A percentile compares a stretch with the other conserved stretches of the same genome.
Evolutionary conservation across 257 asterid species (phyloP).

Genomic region (Nicotiana sylvestris): DNA sequence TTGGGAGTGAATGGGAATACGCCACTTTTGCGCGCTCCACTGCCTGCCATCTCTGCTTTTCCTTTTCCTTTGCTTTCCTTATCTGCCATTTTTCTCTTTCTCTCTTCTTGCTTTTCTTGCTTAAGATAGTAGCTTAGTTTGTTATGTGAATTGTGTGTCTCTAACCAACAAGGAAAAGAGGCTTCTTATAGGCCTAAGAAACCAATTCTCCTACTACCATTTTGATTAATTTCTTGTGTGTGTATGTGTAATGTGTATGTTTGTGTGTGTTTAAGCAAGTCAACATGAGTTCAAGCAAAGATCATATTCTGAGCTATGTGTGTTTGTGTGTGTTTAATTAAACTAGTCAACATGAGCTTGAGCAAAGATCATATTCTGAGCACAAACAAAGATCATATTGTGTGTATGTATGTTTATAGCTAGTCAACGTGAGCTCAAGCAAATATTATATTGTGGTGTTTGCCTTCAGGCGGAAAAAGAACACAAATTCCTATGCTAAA

Average conservation of each 20-base stretch:
- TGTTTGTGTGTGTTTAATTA: background rate
- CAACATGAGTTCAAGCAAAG: background rate
- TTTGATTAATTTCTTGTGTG: background rate
- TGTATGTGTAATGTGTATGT: background rate
- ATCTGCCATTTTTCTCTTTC: background rate
- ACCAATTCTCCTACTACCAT: background rate
- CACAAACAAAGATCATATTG: too few relatives aligned
- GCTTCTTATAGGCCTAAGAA: background rate
- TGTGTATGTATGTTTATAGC: background rate
- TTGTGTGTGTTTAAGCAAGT: background rate
- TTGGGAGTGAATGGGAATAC: conserved; percentile 9
- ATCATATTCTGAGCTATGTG: background rate
- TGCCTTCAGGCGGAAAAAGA: background rate
- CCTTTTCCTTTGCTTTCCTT: conserved; percentile 1
- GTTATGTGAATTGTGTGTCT: background rate
- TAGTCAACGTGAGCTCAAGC: background rate
- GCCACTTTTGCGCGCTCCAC: background rate
- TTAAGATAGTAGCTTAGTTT: background rate
- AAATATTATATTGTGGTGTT: background rate
- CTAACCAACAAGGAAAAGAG: background rate
- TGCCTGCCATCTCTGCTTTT: background rate
- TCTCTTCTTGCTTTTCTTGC: background rate
- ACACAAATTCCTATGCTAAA: background rate
- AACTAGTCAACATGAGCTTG: background rate
- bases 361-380: background rate